Base-by-base conservation (phyloP, 140 eudicot species). In the Stevia rebaudiana region DNA sequence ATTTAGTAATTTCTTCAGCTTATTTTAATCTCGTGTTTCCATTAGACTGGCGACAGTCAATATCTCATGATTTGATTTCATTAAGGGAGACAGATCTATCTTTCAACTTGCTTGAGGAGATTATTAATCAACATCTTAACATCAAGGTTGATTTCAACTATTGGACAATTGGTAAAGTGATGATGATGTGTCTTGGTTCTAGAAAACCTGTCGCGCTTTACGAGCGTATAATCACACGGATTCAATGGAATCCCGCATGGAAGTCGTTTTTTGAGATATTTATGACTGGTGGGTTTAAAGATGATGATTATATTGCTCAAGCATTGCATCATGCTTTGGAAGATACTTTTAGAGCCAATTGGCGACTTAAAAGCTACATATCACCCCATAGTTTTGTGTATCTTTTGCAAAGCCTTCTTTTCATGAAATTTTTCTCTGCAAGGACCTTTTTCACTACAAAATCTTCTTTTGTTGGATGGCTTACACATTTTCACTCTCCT, bases 401-500 rank as follows among this genome's bases (percentile, higher is more conserved):
- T 72, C 76, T 80, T 5, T 6, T 89, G 23, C 94, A 85, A 23
- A 77, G 75, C 42, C 78, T 85, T 58, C 31, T 82, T 47, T 25
- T 80, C 17, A 49, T 79, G 74, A 62, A 60, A 22, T 80, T 79
- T 24, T 60, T 67, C 44, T 52, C 74, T 0, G 13, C 67, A 0
- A 65, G 74, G 4, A 22, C 52, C 11, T 13, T 85, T 46, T 78
- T 78, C 61, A 74, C 87, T 0, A 70, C 86, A 64, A 78, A 77
- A 63, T 78, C 90, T 8, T 80, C 94, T 8, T 78, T 85, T 53
- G 67, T 85, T 1, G 90, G 78, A 63, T 80, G 94, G 83, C 33
- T 82, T n/a, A 25, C 81, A 0, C 61, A 47, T 53, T 25, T 52
- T 16, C 37, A 56, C 17, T 22, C 77, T 50, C 15, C 70, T 41